A percentile compares a stretch with the other conserved stretches of the same genome.
Evolutionary conservation across 1,139 yeast genomes (phyloP).

Genomic region (Suhomyces panamericanus): DNA sequence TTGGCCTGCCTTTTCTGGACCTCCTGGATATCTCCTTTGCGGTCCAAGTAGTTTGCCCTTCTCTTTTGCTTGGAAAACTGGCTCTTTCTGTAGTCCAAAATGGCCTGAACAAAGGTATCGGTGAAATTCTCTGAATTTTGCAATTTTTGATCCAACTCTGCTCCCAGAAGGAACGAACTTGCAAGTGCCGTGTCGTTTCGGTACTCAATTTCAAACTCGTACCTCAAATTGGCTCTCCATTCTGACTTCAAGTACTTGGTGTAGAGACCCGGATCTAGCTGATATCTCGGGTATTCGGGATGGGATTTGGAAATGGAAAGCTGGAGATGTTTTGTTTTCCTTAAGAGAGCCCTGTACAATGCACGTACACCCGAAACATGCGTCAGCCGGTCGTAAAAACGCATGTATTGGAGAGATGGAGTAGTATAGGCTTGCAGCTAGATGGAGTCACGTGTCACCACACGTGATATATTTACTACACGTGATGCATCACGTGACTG

Average conservation of each 20-base stretch:
- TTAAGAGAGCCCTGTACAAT: constrained; percentile 19
- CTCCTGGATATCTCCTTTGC: constrained; percentile 12
- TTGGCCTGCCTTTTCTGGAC: constrained; percentile 12
- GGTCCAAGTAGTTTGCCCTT: constrained; percentile 19
- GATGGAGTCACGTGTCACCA: neutral
- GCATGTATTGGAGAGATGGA: constrained; percentile 1
- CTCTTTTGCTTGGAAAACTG: constrained; percentile 20
- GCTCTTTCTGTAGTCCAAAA: constrained; percentile 15
- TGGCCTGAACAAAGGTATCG: neutral
- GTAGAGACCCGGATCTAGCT: constrained; percentile 15
- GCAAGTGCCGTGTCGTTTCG: neutral
- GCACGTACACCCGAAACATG: constrained; percentile 7
- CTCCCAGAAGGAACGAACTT: constrained; percentile 6
- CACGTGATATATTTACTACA: constrained; percentile 1
- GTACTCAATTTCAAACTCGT: constrained; percentile 17
- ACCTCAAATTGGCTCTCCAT: constrained; percentile 18
- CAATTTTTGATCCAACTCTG: constrained; percentile 1
- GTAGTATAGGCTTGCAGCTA: neutral
- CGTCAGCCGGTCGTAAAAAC: constrained; percentile 7
- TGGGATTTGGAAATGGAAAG: neutral
- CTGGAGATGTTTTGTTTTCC: constrained; percentile 11
- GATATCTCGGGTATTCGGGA: constrained; percentile 10
- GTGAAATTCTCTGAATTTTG: neutral
- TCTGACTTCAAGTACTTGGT: constrained; percentile 18
- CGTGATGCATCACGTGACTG: neutral